Base-by-base conservation (phyloP, 1,139 yeast species). In the Pneumocystis carinii region DNA sequence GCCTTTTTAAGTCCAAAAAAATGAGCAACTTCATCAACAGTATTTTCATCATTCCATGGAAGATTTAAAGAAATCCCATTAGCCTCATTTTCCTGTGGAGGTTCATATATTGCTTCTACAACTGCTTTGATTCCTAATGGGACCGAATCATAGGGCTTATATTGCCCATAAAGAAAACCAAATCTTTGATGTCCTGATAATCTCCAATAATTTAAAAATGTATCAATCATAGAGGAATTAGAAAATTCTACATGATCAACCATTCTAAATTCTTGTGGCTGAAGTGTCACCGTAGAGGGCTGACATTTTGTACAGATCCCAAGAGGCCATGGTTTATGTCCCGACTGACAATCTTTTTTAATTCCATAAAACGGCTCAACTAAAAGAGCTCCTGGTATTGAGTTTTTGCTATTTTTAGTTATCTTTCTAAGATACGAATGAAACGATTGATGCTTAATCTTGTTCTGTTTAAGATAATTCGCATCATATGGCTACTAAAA, bases 261-360 rank as follows among this genome's bases (percentile, higher is more conserved):
- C 96, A 92, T 88, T 71, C 99, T 81, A 73, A 87, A 94, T 61
- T 81, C 79, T 73, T 94, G 98, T 72, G 85, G 90, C 72, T 87
- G 95, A 67, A 94, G 78, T 0, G 97, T 90, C 65, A 94, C 89
- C 0, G 96, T 95, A 0, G 96, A 84, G 0, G 98, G 97, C 73
- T 90, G 97, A 74, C 98, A 92, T 73, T 90, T 89, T n/a, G 96
- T 86, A 72, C 98, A 92, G 68, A 92, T 90, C 0, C 97, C 97
- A 63, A 78, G 80, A 0, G 98, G 97, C 86, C 95, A 90, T 7
- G 96, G 92, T 60, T 85, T 83, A 73, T 92, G 98, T 0, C 96
- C 96, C 59, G 83, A 79, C 0, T 80, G 80, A 71, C 97, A 90
- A 15, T 79, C 75, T 66, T 80, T 78, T 66, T 82, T 78, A 39